Conservation (phyloP, 2,329 filamentous ascomycete genomes). For the Cercospora canescens region DNA sequence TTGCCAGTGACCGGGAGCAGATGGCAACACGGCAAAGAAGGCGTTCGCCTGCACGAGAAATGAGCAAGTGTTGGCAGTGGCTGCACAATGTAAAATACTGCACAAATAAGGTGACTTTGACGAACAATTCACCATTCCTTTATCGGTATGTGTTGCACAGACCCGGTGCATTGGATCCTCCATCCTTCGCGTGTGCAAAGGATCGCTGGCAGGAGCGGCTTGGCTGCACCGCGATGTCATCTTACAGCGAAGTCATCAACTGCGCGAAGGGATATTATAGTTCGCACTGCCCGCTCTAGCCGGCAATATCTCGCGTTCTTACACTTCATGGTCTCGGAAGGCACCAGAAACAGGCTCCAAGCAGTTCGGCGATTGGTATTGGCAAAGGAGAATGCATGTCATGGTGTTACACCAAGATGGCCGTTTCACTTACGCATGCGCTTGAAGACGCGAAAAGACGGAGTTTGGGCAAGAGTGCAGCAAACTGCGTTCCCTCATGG, state of each 20-base stretch:
- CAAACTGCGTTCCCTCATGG: conserved; percentile 2
- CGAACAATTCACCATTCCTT: background rate
- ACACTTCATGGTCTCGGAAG: background rate
- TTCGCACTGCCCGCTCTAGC: background rate
- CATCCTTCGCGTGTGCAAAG: background rate
- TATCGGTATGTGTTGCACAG: background rate
- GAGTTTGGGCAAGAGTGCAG: conserved; percentile 3
- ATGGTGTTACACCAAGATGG: conserved; percentile 10
- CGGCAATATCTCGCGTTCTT: background rate
- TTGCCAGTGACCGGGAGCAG: conserved; percentile 51
- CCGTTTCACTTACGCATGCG: conserved; percentile 16
- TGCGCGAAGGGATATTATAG: background rate
- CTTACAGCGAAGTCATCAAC: background rate
- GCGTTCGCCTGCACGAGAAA: conserved; percentile 6
- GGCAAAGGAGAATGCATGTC: background rate
- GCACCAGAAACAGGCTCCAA: background rate
- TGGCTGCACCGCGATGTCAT: background rate
- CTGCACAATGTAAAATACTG: background rate
- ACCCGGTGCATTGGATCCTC: background rate
- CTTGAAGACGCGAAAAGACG: conserved; percentile 3
- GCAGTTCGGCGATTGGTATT: background rate
- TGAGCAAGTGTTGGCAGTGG: background rate
- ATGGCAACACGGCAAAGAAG: conserved; percentile 15
- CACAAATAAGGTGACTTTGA: background rate
- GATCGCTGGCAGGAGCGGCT: background rate